These are phyloP conservation scores for Boeremia lycopersici DNA, from an alignment of 2,329 filamentous ascomycete species.

Conservation along the genomic window DNA sequence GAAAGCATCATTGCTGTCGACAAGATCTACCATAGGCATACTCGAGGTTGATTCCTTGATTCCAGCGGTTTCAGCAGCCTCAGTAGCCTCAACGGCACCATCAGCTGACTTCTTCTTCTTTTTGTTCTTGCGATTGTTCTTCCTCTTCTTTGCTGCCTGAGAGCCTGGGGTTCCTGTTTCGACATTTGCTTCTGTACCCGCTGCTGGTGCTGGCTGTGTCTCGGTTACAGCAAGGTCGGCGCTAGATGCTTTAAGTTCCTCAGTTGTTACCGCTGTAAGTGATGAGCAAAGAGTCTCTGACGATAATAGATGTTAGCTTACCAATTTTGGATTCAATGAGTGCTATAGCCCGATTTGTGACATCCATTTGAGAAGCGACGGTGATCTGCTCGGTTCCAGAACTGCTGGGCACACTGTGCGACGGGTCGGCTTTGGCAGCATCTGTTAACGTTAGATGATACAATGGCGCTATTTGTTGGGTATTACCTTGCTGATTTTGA, in stretches of 20 bases:
- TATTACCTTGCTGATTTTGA: background rate
- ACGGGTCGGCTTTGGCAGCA: too few relatives aligned
- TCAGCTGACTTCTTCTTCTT: conserved; percentile 6
- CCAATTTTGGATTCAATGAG: background rate
- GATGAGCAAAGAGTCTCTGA: background rate
- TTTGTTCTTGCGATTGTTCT: conserved; percentile 11
- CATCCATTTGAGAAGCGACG: background rate
- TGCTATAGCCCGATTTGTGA: background rate
- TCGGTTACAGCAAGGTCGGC: background rate
- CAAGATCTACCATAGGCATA: background rate
- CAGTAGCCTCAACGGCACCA: background rate
- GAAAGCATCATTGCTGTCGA: conserved; percentile 6
- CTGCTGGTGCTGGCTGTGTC: background rate
- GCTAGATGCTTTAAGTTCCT: too few relatives aligned
- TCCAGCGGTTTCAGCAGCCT: background rate
- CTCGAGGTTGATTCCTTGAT: background rate
- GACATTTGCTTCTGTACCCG: background rate
- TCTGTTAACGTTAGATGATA: background rate
- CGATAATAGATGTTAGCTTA: background rate
- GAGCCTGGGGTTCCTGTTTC: background rate
- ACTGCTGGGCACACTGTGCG: background rate
- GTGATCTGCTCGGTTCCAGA: background rate
- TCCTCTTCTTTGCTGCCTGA: conserved; percentile 13
- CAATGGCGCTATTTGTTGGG: background rate
- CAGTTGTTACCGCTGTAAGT: background rate